phyloP scores from a whole-genome alignment of 2,329 filamentous ascomycete genomes.

The Blumeriella jaapii region DNA sequence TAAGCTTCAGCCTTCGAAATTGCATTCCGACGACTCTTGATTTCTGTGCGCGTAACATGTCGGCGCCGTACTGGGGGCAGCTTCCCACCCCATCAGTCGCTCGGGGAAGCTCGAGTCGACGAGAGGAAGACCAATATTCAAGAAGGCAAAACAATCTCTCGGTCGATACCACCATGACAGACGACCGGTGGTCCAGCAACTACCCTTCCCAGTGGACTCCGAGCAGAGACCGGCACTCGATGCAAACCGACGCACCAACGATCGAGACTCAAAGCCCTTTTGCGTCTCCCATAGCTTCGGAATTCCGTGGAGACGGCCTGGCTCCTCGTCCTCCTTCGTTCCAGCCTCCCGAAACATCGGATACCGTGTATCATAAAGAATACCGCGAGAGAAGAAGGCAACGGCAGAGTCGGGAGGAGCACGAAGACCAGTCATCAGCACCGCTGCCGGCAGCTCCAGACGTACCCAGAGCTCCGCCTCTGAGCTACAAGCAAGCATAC shows the following conservation, averaged over 20 bases:
- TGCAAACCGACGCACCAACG: constrained; percentile 45
- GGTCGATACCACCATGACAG: constrained; percentile 16
- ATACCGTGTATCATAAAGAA: constrained; percentile 29
- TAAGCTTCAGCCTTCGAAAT: not conserved
- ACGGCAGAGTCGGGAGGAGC: constrained; percentile 32
- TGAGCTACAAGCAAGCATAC: constrained; percentile 43
- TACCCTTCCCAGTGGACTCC: constrained; percentile 31
- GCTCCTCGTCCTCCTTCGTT: constrained; percentile 49
- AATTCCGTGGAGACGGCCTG: constrained; percentile 39
- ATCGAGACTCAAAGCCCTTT: constrained; percentile 48
- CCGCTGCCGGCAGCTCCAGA: constrained; percentile 45
- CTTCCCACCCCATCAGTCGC: constrained; percentile 38
- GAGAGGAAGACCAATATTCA: constrained; percentile 20
- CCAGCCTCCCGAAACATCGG: constrained; percentile 33
- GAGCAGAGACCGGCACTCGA: constrained; percentile 31
- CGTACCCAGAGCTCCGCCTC: constrained; percentile 42
- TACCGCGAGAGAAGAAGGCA: constrained; percentile 33
- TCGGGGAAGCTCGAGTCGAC: constrained; percentile 28
- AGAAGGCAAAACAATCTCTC: constrained; percentile 16
- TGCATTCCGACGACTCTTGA: constrained; percentile 1
- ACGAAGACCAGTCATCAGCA: constrained; percentile 20
- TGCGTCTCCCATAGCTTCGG: constrained; percentile 41
- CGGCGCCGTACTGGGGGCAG: constrained; percentile 42
- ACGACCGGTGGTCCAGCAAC: constrained; percentile 27
- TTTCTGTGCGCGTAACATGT: constrained; percentile 10